A percentile compares a stretch with the other conserved stretches of the same genome.
phyloP scores from a whole-genome alignment of 345 rosid genomes.

The Populus nigra region DNA sequence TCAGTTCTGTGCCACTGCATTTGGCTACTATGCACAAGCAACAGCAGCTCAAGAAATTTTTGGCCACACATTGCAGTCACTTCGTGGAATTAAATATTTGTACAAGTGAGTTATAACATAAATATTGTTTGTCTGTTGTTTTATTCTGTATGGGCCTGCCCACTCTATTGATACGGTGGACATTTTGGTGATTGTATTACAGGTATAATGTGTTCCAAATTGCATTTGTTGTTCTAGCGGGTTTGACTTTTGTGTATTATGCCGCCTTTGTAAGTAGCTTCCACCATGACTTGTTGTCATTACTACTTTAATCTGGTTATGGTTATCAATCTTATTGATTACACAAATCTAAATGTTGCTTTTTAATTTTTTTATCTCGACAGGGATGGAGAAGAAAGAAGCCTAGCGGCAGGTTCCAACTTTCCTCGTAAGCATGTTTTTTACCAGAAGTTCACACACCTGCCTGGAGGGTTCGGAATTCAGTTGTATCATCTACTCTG shows the following conservation, averaged over 20 bases:
- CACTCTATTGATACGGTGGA: conserved; percentile 11
- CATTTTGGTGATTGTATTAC: conserved; percentile 21
- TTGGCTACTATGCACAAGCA: conserved; percentile 98
- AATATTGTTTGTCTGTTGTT: not conserved
- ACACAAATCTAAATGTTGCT: not conserved
- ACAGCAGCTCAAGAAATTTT: conserved; percentile 98
- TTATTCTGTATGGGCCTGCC: not conserved
- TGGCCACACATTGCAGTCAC: conserved; percentile 97
- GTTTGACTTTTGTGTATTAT: conserved; percentile 80
- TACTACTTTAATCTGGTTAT: not conserved
- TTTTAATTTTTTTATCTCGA: conserved; percentile 6
- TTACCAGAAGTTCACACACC: conserved; percentile 19
- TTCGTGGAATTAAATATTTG: conserved; percentile 84
- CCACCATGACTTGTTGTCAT: not conserved
- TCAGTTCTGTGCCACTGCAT: conserved; percentile 91
- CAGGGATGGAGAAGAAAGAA: conserved; percentile 96
- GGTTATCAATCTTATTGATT: not conserved
- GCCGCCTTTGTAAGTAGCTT: conserved; percentile 70
- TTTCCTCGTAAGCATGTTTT: conserved; percentile 47
- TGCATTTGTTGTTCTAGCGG: conserved; percentile 72
- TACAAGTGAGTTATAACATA: conserved; percentile 65
- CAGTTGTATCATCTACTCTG: conserved; percentile 10
- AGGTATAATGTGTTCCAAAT: conserved; percentile 96
- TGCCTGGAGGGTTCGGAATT: conserved; percentile 1
- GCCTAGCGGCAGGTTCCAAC: conserved; percentile 74